These are phyloP conservation scores for Leccinum disarticulatum DNA, from an alignment of 768 basidiomycete genomes.

Conservation along the genomic window DNA sequence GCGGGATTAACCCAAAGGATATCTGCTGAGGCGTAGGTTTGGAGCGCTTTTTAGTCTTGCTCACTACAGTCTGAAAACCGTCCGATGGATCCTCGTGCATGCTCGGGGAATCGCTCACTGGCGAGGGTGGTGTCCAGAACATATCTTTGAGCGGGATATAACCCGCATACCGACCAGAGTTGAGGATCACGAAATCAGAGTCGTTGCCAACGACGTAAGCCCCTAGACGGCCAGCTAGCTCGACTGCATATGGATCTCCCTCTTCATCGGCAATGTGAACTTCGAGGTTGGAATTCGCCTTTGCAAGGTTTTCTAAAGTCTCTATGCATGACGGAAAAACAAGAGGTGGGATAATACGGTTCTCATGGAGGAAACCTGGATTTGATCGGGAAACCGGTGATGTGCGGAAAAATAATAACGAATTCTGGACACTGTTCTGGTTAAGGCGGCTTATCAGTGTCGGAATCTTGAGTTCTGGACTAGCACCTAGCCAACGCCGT, in stretches of 20 bases:
- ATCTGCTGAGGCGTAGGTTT: slow-evolving; percentile 28
- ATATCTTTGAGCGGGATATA: slow-evolving; percentile 78
- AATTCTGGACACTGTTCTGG: slow-evolving; percentile 57
- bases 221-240: slow-evolving; percentile 68
- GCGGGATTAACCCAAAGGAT: slow-evolving; percentile 50
- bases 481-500: slow-evolving; percentile 50
- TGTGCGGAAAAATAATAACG: slow-evolving; percentile 79
- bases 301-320: slow-evolving; percentile 44
- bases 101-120: slow-evolving; percentile 23
- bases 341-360: slow-evolving; percentile 73
- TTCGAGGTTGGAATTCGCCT: slow-evolving; percentile 40
- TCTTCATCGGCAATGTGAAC: slow-evolving; percentile 80
- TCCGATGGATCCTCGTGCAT: slow-evolving; percentile 40
- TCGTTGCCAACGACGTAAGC: slow-evolving; percentile 79
- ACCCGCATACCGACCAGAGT: slow-evolving; percentile 72
- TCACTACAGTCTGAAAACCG: slow-evolving; percentile 60
- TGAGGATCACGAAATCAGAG: slow-evolving; percentile 81
- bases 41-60: slow-evolving; percentile 50
- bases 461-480: slow-evolving; percentile 69
- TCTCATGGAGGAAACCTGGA: slow-evolving; percentile 68
- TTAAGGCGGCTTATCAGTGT: slow-evolving; percentile 61
- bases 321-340: slow-evolving; percentile 56
- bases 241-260: slow-evolving; percentile 82
- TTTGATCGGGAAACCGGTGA: slow-evolving; percentile 62
- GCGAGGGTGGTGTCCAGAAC: slow-evolving; percentile 50